Evolutionary conservation across 257 asterid genomes (phyloP).

Genomic region (Knoxia roxburghii): DNA sequence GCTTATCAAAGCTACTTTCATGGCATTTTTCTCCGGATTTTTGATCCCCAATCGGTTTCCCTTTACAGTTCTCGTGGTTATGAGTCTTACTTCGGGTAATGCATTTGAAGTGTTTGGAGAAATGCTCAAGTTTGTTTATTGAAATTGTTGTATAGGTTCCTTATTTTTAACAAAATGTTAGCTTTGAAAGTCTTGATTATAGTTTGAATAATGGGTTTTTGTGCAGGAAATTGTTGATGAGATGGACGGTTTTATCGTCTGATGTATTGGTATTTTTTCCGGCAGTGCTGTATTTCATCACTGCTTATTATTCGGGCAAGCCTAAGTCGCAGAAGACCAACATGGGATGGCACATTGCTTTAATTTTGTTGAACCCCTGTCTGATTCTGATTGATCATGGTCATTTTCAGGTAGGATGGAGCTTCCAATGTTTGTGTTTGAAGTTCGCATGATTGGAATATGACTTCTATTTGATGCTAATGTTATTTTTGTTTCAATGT

Average conservation of each 20-base stretch:
- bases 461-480: neutral
- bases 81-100: conserved; percentile 84
- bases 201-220: conserved; percentile 22
- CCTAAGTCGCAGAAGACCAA: conserved; percentile 28
- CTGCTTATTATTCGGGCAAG: conserved; percentile 47
- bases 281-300: conserved; percentile 63
- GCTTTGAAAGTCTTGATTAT: neutral
- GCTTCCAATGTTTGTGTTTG: neutral
- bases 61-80: conserved; percentile 68
- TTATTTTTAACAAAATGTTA: neutral
- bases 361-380: conserved; percentile 89
- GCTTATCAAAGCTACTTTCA: conserved; percentile 90
- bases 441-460: neutral
- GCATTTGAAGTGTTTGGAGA: conserved; percentile 3
- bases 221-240: conserved; percentile 98
- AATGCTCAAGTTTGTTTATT: neutral
- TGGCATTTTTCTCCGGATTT: conserved; percentile 47
- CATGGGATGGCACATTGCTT: conserved; percentile 61
- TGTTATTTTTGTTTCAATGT: conserved; percentile 18
- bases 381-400: conserved; percentile 95
- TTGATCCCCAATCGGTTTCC: conserved; percentile 69
- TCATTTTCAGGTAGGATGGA: conserved; percentile 69
- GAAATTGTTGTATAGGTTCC: neutral
- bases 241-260: conserved; percentile 94
- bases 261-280: conserved; percentile 92